phyloP scores from a whole-genome alignment of 140 eudicot species.

The Anethum foeniculum region DNA sequence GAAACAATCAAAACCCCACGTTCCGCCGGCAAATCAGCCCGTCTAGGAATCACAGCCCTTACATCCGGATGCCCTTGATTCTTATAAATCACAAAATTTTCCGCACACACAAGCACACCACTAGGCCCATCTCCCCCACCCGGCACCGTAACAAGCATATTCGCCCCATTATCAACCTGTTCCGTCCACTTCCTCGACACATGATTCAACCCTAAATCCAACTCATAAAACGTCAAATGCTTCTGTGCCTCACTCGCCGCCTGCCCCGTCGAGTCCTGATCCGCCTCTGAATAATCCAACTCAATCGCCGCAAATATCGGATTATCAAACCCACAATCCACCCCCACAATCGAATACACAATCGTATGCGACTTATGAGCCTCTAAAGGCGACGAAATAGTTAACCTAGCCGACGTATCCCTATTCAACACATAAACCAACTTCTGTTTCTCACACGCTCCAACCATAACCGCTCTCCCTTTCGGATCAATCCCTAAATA shows the following conservation, averaged over 20 bases:
- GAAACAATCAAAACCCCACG: constrained; percentile 95
- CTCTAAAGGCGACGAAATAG: constrained; percentile 84
- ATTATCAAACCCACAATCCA: constrained; percentile 96
- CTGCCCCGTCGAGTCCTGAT: constrained; percentile 91
- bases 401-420: constrained; percentile 89
- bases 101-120: constrained; percentile 97
- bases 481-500: constrained; percentile 84
- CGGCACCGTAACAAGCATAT: constrained; percentile 88
- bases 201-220: constrained; percentile 91
- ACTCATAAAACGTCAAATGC: constrained; percentile 77
- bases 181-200: constrained; percentile 98
- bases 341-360: constrained; percentile 70
- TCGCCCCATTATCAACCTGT: constrained; percentile 90
- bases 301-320: constrained; percentile 94
- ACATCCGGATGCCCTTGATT: constrained; percentile 91
- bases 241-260: constrained; percentile 90
- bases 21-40: constrained; percentile 86
- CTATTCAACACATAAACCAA: constrained; percentile 87
- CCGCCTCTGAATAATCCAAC: constrained; percentile 94
- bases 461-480: constrained; percentile 98
- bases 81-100: constrained; percentile 84
- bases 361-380: constrained; percentile 88
- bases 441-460: constrained; percentile 92
- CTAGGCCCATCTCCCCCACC: constrained; percentile 99
- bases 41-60: constrained; percentile 83